Base-by-base conservation (phyloP, 2,329 filamentous ascomycete species). In the Cladosporium velox region DNA sequence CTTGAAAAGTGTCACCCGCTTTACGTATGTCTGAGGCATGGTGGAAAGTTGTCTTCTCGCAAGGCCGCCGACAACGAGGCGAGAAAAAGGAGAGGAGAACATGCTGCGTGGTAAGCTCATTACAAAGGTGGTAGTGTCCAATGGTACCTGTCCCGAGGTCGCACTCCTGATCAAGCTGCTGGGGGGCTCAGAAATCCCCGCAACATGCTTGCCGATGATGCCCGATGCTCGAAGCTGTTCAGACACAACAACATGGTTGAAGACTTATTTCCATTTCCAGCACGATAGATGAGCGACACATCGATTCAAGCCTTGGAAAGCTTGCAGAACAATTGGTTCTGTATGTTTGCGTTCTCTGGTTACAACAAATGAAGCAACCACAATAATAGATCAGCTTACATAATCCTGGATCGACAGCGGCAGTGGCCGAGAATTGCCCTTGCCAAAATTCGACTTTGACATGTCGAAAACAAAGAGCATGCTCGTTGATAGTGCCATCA, bases 1-100 rank as follows among this genome's bases (percentile, higher is more conserved):
- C 68, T 85, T 85, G 79, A 86, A 85, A 67, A 85, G 76, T 18
- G 83, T 85, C 68, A 85, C 78, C 54, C 83, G 79, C 69, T 84
- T 81, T 68, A 85, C 79, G 24, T 72, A 69, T 4, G 14, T 64
- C 15, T 52, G 55, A 24, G 67, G 32, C 65, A 69, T 67, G 28
- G 70, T 66, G 18, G 68, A 69, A 58, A 66, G 63, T 32, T 38
- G 44, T 54, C 44, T 44, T 30, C 26, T 59, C 21, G 24, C 26
- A 21, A 47, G 2, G 5, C 21, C 28, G 26, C 26, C 26, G 11
- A 59, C 4, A n/a, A 11, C 11, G 28, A 18, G 11, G 30, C 32
- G 57, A 12, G 38, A 3, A 6, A 28, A 1, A n/a, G 26, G 26
- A 12, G 26, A 12, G 7, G 26, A 18, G 7, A 18, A 30, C 57